Evolutionary conservation across 257 asterid genomes (phyloP), one percentile per base, ranked within the genome.

Genomic region (Gentiana macrophylla): DNA sequence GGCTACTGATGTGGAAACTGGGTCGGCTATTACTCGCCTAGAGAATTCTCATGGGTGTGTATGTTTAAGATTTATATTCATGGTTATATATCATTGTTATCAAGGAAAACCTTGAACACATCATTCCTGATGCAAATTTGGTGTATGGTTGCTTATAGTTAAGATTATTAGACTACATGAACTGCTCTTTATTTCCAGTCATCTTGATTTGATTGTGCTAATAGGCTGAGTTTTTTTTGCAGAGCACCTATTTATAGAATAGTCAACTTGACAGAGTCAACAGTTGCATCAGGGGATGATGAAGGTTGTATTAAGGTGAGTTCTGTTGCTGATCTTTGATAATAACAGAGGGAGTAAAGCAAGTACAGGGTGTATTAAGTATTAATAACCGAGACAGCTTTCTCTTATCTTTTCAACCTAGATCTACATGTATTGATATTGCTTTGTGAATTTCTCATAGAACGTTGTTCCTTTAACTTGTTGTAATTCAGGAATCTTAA

Each of bases 261-360:
- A 59, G 79, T 90, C 67, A 86, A 72, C 76, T 70, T 86, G 74
- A 84, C 94, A 2, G 94, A 84, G 51, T 78, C 94, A 3, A 90
- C 91, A 41, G 56, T 90, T 70, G 98, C 96, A 34, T 90, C 98
- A 10, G 98, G 96, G 51, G 97, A 86, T 53, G 96, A 90, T 64
- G 84, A 75, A 13, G 96, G 97, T 43, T 86, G 91, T 60, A 69
- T 90, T 35, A 90, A 90, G 97, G 97, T 86, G 63, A 73, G 10
- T 66, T 60, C 50, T 37, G 50, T 59, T 41, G 34, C 12, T 57
- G 11, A 38, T 68, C 12, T 13, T 58, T 12, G 50, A 13, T 2
- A 4, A 5, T 32, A 35, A 6, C n/a, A 46, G 37, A 35, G n/a
- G 44, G 50, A 12, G 49, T 4, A 8, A 15, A 46, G 47, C 35